Conservation (phyloP, 2,329 filamentous ascomycete genomes). For the Fusarium sp. region DNA sequence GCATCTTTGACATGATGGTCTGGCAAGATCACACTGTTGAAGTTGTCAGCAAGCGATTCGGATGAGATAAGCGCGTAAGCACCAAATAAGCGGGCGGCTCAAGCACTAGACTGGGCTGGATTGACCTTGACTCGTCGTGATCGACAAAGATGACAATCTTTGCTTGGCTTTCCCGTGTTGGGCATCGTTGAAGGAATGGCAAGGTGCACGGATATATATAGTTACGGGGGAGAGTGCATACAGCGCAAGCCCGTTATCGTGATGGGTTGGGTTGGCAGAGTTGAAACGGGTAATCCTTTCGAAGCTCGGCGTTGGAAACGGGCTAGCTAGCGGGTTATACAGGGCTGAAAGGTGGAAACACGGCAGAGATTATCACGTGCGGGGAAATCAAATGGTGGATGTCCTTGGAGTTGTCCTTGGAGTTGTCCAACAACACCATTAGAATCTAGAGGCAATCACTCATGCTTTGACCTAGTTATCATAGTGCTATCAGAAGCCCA, state of each 20-base stretch:
- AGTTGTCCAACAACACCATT: too few species aligned
- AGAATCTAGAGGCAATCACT: too few species aligned
- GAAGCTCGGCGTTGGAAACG: constrained; percentile 39
- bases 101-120: constrained; percentile 42
- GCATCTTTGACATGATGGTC: constrained; percentile 57
- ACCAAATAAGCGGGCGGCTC: constrained; percentile 5
- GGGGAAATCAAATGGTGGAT: background rate
- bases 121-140: constrained; percentile 58
- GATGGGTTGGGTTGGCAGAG: constrained; percentile 29
- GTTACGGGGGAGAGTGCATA: background rate
- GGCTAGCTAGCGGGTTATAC: constrained; percentile 40
- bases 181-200: constrained; percentile 50
- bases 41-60: constrained; percentile 17
- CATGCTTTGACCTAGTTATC: too few species aligned
- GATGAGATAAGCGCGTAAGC: constrained; percentile 15
- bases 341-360: constrained; percentile 34
- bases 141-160: constrained; percentile 59
- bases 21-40: constrained; percentile 56
- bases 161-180: constrained; percentile 58
- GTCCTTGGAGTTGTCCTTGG: too few species aligned
- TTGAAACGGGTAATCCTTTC: constrained; percentile 49
- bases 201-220: constrained; percentile 4
- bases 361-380: constrained; percentile 30
- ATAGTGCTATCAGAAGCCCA: too few species aligned
- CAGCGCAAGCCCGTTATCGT: constrained; percentile 18